Evolutionary conservation across 2,329 filamentous ascomycete species (phyloP).

Genomic region (Venturia asperata): DNA sequence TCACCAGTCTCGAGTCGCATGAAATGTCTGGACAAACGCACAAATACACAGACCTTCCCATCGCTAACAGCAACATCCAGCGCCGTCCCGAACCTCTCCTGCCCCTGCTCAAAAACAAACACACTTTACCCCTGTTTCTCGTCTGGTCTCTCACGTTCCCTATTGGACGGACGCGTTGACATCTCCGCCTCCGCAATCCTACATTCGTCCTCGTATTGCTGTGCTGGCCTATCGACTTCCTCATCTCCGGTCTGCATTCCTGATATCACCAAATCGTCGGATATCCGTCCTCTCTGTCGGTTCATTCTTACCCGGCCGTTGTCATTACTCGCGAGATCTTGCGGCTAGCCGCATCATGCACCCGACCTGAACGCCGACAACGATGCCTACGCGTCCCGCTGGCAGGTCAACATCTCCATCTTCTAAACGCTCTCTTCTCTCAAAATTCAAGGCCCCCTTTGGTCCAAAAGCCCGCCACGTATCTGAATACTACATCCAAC

Average conservation of each 20-base stretch:
- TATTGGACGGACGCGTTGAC: neutral
- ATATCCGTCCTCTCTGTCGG: neutral
- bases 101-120: neutral
- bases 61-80: neutral
- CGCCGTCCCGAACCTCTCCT: neutral
- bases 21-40: neutral
- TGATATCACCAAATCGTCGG: neutral
- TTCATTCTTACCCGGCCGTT: neutral
- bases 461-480: constrained; percentile 53
- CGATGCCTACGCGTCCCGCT: constrained; percentile 18
- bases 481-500: constrained; percentile 69
- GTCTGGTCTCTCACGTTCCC: neutral
- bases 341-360: constrained; percentile 18
- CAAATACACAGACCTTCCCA: neutral
- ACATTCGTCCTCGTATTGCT: neutral
- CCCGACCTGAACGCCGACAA: constrained; percentile 16
- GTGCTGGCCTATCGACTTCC: constrained; percentile 2
- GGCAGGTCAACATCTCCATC: constrained; percentile 17
- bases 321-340: neutral
- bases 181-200: constrained; percentile 5
- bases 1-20: constrained; percentile 4
- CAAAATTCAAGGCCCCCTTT: constrained; percentile 18
- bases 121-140: constrained; percentile 1
- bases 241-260: neutral
- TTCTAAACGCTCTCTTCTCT: constrained; percentile 18